A percentile compares a stretch with the other conserved stretches of the same genome.
These are phyloP conservation scores for Gentiana dahurica DNA, from an alignment of 257 asterid genomes.

Conservation along the genomic window DNA sequence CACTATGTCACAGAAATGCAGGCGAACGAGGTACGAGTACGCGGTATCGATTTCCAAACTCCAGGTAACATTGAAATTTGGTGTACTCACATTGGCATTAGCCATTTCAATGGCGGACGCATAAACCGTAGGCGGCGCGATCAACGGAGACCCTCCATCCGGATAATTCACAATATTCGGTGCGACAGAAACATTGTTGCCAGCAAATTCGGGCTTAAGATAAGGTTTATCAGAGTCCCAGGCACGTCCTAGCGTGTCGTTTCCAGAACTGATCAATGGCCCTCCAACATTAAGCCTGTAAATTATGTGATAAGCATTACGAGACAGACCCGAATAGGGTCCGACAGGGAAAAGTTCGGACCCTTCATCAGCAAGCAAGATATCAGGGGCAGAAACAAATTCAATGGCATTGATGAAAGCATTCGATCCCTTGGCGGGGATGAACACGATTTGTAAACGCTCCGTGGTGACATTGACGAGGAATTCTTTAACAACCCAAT, in stretches of 20 bases:
- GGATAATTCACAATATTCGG: conserved; percentile 57
- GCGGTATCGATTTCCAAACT: conserved; percentile 45
- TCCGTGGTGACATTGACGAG: conserved; percentile 46
- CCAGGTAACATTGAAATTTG: conserved; percentile 79
- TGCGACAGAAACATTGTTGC: conserved; percentile 25
- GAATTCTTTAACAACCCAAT: conserved; percentile 23
- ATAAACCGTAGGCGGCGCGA: conserved; percentile 73
- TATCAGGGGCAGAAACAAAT: conserved; percentile 48
- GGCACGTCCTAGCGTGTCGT: conserved; percentile 33
- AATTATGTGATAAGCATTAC: conserved; percentile 22
- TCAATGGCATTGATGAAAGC: conserved; percentile 54
- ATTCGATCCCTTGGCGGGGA: conserved; percentile 23
- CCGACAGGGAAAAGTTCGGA: conserved; percentile 35
- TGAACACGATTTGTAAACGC: conserved; percentile 26
- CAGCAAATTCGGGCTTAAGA: conserved; percentile 41
- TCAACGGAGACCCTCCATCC: conserved; percentile 61
- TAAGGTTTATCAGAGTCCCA: conserved; percentile 42
- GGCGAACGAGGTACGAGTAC: conserved; percentile 58
- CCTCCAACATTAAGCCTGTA: conserved; percentile 54
- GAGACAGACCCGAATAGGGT: conserved; percentile 25
- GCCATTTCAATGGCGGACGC: conserved; percentile 77
- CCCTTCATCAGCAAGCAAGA: conserved; percentile 27
- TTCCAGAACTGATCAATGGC: conserved; percentile 16
- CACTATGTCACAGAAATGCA: conserved; percentile 81
- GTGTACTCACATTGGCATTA: conserved; percentile 41